phyloP scores from a whole-genome alignment of 805 yeast species.

The Wickerhamomyces subpelliculosus region DNA sequence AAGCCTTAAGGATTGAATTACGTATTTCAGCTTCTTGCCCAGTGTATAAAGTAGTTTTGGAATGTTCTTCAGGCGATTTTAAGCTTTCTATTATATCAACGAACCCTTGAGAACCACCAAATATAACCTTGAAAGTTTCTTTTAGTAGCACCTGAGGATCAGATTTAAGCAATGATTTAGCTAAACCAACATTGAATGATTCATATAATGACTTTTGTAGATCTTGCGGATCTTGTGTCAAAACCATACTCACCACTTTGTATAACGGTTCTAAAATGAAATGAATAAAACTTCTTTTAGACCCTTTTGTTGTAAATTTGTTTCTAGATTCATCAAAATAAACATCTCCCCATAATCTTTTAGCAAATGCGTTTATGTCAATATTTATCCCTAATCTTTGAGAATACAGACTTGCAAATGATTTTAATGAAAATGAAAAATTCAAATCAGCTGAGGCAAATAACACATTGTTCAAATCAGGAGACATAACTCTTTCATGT shows the following conservation, averaged over 20 bases:
- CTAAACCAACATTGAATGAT: constrained; percentile 39
- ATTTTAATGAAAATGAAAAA: constrained; percentile 57
- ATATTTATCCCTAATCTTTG: constrained; percentile 25
- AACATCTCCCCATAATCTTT: constrained; percentile 72
- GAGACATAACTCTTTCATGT: constrained; percentile 36
- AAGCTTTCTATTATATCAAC: constrained; percentile 38
- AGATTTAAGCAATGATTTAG: constrained; percentile 32
- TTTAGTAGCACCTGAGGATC: constrained; percentile 58
- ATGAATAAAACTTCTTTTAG: constrained; percentile 33
- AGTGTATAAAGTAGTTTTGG: constrained; percentile 21
- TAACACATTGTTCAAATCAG: constrained; percentile 57
- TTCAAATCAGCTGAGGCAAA: constrained; percentile 66
- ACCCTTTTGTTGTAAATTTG: constrained; percentile 32
- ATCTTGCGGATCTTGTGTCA: constrained; percentile 43
- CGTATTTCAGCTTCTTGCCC: constrained; percentile 14
- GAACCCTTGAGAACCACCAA: constrained; percentile 45
- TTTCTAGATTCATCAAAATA: constrained; percentile 38
- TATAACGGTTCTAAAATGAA: constrained; percentile 79
- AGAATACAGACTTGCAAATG: constrained; percentile 50
- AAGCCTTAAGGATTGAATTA: constrained; percentile 23
- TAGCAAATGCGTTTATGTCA: constrained; percentile 36
- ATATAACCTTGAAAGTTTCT: constrained; percentile 46
- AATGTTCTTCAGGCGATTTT: constrained; percentile 32
- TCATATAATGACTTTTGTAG: constrained; percentile 39
- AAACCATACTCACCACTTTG: constrained; percentile 56